phyloP scores from a whole-genome alignment of 1,139 yeast species.

The Entelexis paramagnoliae region DNA sequence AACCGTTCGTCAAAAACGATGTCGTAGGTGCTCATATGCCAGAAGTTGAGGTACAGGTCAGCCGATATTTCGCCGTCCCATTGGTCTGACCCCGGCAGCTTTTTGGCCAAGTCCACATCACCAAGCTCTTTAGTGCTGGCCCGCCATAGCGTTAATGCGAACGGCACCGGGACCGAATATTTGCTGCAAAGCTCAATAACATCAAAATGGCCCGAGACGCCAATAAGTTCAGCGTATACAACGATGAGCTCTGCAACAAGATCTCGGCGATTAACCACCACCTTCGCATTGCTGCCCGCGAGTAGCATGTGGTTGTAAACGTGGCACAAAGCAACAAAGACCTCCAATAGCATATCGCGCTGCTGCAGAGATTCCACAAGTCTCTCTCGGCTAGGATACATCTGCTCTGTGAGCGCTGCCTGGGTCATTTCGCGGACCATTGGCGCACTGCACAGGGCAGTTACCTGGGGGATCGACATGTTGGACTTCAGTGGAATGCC shows the following conservation, averaged over 20 bases:
- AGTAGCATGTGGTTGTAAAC: slow-evolving; percentile 33
- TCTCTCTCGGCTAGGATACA: slow-evolving; percentile 31
- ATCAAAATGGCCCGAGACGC: background rate
- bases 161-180: background rate
- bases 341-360: slow-evolving; percentile 46
- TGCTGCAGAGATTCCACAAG: slow-evolving; percentile 43
- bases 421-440: slow-evolving; percentile 49
- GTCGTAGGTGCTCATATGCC: slow-evolving; percentile 15
- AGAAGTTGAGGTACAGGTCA: slow-evolving; percentile 3
- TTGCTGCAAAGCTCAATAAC: background rate
- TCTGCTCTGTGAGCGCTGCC: slow-evolving; percentile 58
- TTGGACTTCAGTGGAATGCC: slow-evolving; percentile 66
- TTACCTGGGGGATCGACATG: slow-evolving; percentile 55
- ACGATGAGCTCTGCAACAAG: slow-evolving; percentile 6
- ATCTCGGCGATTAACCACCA: slow-evolving; percentile 33
- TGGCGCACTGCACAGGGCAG: slow-evolving; percentile 56
- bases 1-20: slow-evolving; percentile 13
- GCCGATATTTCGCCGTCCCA: background rate
- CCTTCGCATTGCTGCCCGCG: slow-evolving; percentile 36
- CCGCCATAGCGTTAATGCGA: slow-evolving; percentile 1
- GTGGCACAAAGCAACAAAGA: slow-evolving; percentile 54
- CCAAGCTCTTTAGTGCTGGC: background rate
- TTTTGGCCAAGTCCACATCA: background rate
- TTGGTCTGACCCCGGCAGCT: background rate
- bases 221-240: slow-evolving; percentile 1